Percentiles rank a stretch among this genome's conserved stretches.
Conservation (phyloP, 2,329 filamentous ascomycete species). For the Ramichloridium luteum region DNA sequence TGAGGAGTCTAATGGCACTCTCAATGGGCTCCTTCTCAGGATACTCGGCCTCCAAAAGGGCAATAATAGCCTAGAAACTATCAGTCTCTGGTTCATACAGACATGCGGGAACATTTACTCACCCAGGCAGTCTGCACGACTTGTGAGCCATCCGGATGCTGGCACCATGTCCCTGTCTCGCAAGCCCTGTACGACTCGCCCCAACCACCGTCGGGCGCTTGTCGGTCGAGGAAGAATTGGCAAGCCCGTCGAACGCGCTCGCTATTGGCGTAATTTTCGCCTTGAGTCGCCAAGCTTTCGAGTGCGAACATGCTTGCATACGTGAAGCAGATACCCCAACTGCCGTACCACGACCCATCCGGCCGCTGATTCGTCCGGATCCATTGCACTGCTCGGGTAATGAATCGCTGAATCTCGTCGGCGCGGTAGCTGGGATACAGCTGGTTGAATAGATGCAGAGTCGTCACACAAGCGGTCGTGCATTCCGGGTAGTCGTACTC, state of each 20-base stretch:
- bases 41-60: slow-evolving; percentile 69
- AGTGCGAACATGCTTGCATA: slow-evolving; percentile 95
- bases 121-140: slow-evolving; percentile 96
- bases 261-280: slow-evolving; percentile 69
- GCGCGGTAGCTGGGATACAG: slow-evolving; percentile 71
- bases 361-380: slow-evolving; percentile 66
- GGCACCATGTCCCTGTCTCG: slow-evolving; percentile 61
- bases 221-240: slow-evolving; percentile 72
- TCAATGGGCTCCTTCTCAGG: slow-evolving; percentile 61
- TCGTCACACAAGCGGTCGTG: slow-evolving; percentile 87
- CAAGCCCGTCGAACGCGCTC: slow-evolving; percentile 61
- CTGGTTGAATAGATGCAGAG: slow-evolving; percentile 67
- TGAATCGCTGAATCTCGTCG: slow-evolving; percentile 61
- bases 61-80: slow-evolving; percentile 38
- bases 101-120: slow-evolving; percentile 31
- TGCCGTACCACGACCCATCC: slow-evolving; percentile 95
- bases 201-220: slow-evolving; percentile 87
- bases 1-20: slow-evolving; percentile 66
- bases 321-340: slow-evolving; percentile 96
- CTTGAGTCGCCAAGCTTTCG: slow-evolving; percentile 68
- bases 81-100: slow-evolving; percentile 6
- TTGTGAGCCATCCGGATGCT: slow-evolving; percentile 63
- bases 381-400: slow-evolving; percentile 62
- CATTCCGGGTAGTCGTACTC: slow-evolving; percentile 98
- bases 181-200: slow-evolving; percentile 87